Base-by-base conservation (phyloP, 306 rosid genomes). In the Vicia villosa region DNA sequence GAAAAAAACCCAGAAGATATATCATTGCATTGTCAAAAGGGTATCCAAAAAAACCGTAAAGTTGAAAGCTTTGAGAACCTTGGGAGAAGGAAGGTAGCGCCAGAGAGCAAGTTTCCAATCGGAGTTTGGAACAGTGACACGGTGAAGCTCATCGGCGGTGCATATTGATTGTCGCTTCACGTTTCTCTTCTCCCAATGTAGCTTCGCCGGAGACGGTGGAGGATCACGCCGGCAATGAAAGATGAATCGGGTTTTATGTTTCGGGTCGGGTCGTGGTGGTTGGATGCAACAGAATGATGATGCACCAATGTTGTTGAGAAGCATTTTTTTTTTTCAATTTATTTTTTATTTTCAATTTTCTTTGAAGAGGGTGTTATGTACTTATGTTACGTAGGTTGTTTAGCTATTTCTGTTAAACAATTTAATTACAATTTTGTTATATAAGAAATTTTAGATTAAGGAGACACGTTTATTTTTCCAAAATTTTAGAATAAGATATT, bases 41-140 rank as follows among this genome's bases (percentile, higher is more conserved):
- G 66, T 70, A 74, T 47, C 17, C 6, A 19, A 11, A 59, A 28
- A 41, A 54, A 52, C 0, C 46, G 10, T 10, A 21, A 54, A 70
- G 46, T 52, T 62, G 16, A 63, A 10, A 62, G 16, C 72, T 50
- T 51, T 72, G 8, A 16, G 3, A n/a, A 87, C 96, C 96, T 66
- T 50, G 1, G 82, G 79, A 69, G 91, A 85, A 62, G 98, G 94
- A 51, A 72, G 85, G 82, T 90, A 93, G 68, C 98, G 97, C 98
- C 98, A 90, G 37, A 90, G 91, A 76, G 97, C 94, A 72, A 93
- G 97, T 40, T 70, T 86, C 97, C 98, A 93, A 78, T 83, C 87
- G 77, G 97, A 85, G 72, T 82, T 73, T 11, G 96, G 80, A 82
- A 90, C 83, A 11, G 86, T 14, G 59, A 90, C 86, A 20, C 77